Evolutionary conservation across 2,329 filamentous ascomycete species (phyloP), one percentile per base, ranked within the genome.

Genomic region (Talaromyces sp.): DNA sequence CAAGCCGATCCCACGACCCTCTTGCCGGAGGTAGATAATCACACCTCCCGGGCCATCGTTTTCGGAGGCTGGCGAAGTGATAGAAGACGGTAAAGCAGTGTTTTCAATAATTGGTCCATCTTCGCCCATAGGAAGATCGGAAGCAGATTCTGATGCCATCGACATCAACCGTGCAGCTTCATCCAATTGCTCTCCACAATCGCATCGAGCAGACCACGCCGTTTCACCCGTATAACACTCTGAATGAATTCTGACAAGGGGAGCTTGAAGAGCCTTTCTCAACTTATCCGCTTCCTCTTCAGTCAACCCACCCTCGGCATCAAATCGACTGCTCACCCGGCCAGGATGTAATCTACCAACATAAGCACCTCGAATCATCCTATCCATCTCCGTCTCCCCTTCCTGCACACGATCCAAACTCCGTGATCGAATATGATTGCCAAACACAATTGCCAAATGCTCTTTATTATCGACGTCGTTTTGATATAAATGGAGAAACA

Each of bases 211-310:
- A 7, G 93, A 97, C 95, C 95, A 98, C 0, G 96, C 95, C 0
- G 95, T 99, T 82, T 99, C 95, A 66, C 95, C 95, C 0, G 95
- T 99, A 78, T 99, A 99, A 80, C 95, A 99, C 79, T 99, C 95
- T 2, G 92, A 96, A 78, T 99, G 95, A 74, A 99, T 99, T 65
- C 95, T 87, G 56, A 99, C 94, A 45, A 99, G 82, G 0, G 95
- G 92, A 1, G 90, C 75, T 31, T 67, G 40, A 7, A 25, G 40
- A 43, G 15, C 15, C 19, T 34, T 58, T 31, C 45, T 43, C 38
- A n/a, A 31, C n/a, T 34, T 29, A 11, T 45, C n/a, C 29, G 29
- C 58, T 56, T 31, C 59, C 29, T 53, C 45, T 40, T n/a, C 36
- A 6, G 17, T 61, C n/a, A 40, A 17, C n/a, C 45, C 53, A 68